A percentile compares a stretch with the other conserved stretches of the same genome.
These are phyloP conservation scores for Tolypocladium tropicale DNA, from an alignment of 2,329 filamentous ascomycete species.

Conservation along the genomic window DNA sequence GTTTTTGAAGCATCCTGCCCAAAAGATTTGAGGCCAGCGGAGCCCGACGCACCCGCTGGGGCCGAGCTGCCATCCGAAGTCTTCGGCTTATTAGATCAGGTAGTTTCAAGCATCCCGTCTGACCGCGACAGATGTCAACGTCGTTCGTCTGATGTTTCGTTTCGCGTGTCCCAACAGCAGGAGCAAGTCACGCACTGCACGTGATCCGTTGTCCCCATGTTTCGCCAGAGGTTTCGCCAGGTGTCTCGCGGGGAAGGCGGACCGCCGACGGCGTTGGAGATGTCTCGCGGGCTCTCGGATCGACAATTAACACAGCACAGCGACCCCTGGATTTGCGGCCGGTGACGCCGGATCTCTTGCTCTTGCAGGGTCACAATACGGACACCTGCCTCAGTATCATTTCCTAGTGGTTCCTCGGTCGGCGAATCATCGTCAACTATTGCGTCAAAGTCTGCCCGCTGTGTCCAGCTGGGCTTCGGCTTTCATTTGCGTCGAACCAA, in stretches of 20 bases:
- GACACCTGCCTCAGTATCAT: background rate
- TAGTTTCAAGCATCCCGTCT: background rate
- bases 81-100: background rate
- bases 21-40: background rate
- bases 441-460: background rate
- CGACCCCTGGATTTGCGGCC: too few relatives aligned
- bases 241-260: background rate
- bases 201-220: background rate
- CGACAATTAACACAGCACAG: background rate
- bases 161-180: too few relatives aligned
- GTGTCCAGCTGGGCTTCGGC: background rate
- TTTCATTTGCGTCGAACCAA: background rate
- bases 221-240: too few relatives aligned
- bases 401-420: background rate
- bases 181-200: background rate
- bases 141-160: background rate
- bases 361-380: too few relatives aligned
- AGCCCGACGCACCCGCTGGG: background rate
- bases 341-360: background rate
- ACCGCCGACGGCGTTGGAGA: background rate
- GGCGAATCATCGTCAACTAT: too few relatives aligned
- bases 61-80: background rate
- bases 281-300: background rate
- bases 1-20: background rate
- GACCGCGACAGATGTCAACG: background rate